A percentile compares a stretch with the other conserved stretches of the same genome.
phyloP scores from a whole-genome alignment of 345 rosid species.

The Triadica sebifera region DNA sequence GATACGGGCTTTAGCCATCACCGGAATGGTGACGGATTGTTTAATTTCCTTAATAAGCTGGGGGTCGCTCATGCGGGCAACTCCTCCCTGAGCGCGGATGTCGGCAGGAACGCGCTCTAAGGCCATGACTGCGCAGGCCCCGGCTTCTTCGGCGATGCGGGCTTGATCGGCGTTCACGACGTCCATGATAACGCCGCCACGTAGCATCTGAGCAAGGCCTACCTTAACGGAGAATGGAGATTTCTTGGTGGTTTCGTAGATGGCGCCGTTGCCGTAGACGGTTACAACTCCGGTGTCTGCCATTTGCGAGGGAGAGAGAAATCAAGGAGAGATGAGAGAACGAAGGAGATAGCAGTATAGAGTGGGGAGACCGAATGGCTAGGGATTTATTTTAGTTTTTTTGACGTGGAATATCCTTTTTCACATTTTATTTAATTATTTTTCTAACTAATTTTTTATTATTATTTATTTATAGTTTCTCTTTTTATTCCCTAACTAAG shows the following conservation, averaged over 20 bases:
- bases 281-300: slow-evolving; percentile 30
- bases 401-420: neutral
- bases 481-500: too few relatives aligned
- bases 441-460: too few relatives aligned
- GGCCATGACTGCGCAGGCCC: slow-evolving; percentile 31
- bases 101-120: slow-evolving; percentile 31
- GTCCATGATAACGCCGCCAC: slow-evolving; percentile 33
- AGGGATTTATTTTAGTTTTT: neutral
- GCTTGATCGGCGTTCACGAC: slow-evolving; percentile 30
- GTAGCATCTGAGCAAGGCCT: slow-evolving; percentile 32
- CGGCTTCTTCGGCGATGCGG: slow-evolving; percentile 33
- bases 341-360: neutral
- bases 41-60: slow-evolving; percentile 32
- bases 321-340: slow-evolving; percentile 47
- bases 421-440: neutral
- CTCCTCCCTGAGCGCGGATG: slow-evolving; percentile 31
- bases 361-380: neutral
- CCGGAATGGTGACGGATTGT: slow-evolving; percentile 28
- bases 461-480: neutral
- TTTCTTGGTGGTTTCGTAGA: slow-evolving; percentile 22
- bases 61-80: slow-evolving; percentile 35
- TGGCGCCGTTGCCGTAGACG: slow-evolving; percentile 30
- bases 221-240: slow-evolving; percentile 34
- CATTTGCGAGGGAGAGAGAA: slow-evolving; percentile 9
- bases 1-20: slow-evolving; percentile 32